phyloP scores from a whole-genome alignment of 2,329 filamentous ascomycete species.

The Claviceps maximensis region DNA sequence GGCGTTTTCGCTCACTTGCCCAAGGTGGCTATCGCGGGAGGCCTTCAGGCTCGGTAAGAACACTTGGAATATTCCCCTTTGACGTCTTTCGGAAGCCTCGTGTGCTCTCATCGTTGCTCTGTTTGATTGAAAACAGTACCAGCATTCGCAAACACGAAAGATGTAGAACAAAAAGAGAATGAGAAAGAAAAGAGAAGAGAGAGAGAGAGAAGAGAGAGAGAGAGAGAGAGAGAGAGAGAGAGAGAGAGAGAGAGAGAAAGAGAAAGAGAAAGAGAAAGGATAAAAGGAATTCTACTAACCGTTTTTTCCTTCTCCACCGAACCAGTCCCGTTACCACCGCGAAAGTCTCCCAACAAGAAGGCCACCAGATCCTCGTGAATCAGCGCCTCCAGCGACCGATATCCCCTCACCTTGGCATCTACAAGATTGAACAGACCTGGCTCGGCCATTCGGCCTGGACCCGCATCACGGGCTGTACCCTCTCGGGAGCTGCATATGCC shows the following conservation, averaged over 20 bases:
- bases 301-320: no score
- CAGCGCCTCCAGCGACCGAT: constrained; percentile 76
- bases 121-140: no score
- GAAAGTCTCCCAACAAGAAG: constrained; percentile 40
- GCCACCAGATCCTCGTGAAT: constrained; percentile 54
- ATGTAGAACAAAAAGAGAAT: background rate
- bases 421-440: constrained; percentile 78
- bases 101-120: no score
- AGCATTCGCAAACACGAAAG: background rate
- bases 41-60: constrained; percentile 34
- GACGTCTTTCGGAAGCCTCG: no score
- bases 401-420: constrained; percentile 74
- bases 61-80: background rate
- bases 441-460: constrained; percentile 58
- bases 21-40: constrained; percentile 30
- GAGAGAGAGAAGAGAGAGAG: background rate
- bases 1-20: constrained; percentile 28
- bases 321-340: constrained; percentile 40
- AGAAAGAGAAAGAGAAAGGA: background rate
- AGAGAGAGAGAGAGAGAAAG: background rate
- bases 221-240: background rate
- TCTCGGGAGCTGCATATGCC: constrained; percentile 64
- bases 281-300: no score
- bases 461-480: constrained; percentile 66
- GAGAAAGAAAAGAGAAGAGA: background rate